Percentiles rank a stretch among this genome's conserved stretches.
Conservation (phyloP, 1,284 basidiomycete species). For the Caloboletus firmus region DNA sequence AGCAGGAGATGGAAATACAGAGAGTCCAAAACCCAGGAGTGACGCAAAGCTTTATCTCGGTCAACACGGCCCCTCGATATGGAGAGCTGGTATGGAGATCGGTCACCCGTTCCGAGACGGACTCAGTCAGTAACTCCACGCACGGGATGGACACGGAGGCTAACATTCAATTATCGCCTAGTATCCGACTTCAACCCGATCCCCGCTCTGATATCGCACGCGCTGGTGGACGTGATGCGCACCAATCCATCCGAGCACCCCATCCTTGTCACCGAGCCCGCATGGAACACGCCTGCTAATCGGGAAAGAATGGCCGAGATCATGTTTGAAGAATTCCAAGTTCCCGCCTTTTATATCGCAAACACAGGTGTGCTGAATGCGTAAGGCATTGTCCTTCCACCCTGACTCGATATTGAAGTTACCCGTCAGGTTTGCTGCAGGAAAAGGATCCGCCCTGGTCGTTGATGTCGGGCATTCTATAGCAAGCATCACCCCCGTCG, state of each 20-base stretch:
- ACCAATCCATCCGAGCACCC: conserved; percentile 83
- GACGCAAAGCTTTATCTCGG: conserved; percentile 80
- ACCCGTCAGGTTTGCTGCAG: conserved; percentile 80
- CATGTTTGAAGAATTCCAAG: conserved; percentile 94
- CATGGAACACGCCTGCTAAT: conserved; percentile 92
- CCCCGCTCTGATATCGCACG: conserved; percentile 73
- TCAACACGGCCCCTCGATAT: conserved; percentile 90
- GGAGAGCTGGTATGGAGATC: conserved; percentile 87
- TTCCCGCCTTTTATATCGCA: conserved; percentile 96
- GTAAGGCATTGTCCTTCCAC: conserved; percentile 47
- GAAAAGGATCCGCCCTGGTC: conserved; percentile 93
- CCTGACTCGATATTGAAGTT: conserved; percentile 10
- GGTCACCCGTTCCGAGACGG: conserved; percentile 85
- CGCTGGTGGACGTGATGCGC: conserved; percentile 74
- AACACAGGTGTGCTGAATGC: conserved; percentile 95
- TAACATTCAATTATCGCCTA: conserved; percentile 34
- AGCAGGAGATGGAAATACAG: conserved; percentile 36
- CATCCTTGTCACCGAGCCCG: conserved; percentile 90
- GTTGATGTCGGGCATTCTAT: conserved; percentile 91
- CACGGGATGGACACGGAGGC: conserved; percentile 3
- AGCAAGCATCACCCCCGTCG: conserved; percentile 91
- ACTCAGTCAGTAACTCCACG: conserved; percentile 59
- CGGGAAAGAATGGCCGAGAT: conserved; percentile 94
- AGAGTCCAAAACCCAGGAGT: conserved; percentile 34
- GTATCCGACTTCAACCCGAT: conserved; percentile 81